Evolutionary conservation across 2,329 filamentous ascomycete species (phyloP).

Genomic region (Pseudogymnoascus sp.): DNA sequence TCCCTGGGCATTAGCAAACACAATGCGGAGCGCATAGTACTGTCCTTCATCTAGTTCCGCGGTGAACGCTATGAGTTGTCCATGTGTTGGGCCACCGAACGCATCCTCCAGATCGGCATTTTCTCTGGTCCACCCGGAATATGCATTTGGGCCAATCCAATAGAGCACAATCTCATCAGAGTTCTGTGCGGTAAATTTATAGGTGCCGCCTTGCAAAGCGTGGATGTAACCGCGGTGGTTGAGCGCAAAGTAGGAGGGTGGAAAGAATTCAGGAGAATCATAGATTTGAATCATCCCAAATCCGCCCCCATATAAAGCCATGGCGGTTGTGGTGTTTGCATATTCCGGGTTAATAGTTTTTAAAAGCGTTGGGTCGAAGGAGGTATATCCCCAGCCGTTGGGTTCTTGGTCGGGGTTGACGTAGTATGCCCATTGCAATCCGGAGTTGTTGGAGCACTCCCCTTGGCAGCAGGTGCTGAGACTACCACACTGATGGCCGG

Average conservation of each 20-base stretch:
- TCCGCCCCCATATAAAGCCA: not conserved
- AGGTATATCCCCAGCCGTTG: not conserved
- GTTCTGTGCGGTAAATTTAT: constrained; percentile 18
- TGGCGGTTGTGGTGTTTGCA: not conserved
- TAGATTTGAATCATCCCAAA: not conserved
- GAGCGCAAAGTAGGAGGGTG: constrained; percentile 10
- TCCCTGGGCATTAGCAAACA: not conserved
- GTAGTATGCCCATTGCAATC: constrained; percentile 8
- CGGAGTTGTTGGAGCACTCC: not conserved
- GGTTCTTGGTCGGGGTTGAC: not conserved
- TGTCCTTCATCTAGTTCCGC: not conserved
- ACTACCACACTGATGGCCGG: not conserved
- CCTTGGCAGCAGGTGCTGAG: not conserved
- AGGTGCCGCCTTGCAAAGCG: constrained; percentile 18
- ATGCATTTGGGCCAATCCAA: constrained; percentile 20
- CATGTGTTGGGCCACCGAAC: not conserved
- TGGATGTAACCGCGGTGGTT: constrained; percentile 19
- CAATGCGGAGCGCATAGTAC: constrained; percentile 2
- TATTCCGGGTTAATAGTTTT: not conserved
- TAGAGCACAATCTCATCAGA: constrained; percentile 22
- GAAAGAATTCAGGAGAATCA: not conserved
- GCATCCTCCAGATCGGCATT: constrained; percentile 12
- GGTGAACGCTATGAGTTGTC: constrained; percentile 3
- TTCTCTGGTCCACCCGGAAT: constrained; percentile 17
- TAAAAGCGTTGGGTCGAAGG: constrained; percentile 1